Evolutionary conservation across 1,284 basidiomycete genomes (phyloP).

Genomic region (Irpex sp.): DNA sequence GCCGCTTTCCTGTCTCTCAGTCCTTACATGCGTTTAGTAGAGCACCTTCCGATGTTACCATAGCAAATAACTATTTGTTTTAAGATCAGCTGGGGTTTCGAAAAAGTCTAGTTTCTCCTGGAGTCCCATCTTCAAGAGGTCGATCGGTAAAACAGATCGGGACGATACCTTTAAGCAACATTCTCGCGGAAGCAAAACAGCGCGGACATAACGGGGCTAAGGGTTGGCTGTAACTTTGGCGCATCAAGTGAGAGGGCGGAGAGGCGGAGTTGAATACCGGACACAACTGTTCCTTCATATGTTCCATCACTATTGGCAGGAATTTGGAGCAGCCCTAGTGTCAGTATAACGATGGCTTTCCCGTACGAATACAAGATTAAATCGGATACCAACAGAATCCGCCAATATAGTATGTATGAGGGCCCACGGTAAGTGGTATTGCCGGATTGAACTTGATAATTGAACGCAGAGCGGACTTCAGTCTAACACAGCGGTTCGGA

Average conservation of each 20-base stretch:
- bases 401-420: too few species aligned
- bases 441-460: too few species aligned
- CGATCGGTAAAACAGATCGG: neutral
- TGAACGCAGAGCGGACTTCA: neutral
- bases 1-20: neutral
- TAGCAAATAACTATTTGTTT: neutral
- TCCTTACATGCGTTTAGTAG: neutral
- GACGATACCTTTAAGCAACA: neutral
- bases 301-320: neutral
- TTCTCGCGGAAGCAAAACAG: neutral
- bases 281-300: neutral
- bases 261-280: neutral
- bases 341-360: neutral
- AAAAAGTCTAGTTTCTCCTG: neutral
- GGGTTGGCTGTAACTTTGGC: neutral
- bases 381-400: too few species aligned
- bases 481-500: neutral
- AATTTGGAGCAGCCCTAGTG: neutral
- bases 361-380: too few species aligned
- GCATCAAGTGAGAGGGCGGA: neutral
- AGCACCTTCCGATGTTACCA: neutral
- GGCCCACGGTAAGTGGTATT: too few species aligned
- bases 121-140: neutral
- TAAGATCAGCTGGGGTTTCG: neutral
- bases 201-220: neutral